Percentiles rank a stretch among this genome's conserved stretches.
phyloP scores from a whole-genome alignment of 2,329 filamentous ascomycete species.

The Coniochaeta sp. region DNA sequence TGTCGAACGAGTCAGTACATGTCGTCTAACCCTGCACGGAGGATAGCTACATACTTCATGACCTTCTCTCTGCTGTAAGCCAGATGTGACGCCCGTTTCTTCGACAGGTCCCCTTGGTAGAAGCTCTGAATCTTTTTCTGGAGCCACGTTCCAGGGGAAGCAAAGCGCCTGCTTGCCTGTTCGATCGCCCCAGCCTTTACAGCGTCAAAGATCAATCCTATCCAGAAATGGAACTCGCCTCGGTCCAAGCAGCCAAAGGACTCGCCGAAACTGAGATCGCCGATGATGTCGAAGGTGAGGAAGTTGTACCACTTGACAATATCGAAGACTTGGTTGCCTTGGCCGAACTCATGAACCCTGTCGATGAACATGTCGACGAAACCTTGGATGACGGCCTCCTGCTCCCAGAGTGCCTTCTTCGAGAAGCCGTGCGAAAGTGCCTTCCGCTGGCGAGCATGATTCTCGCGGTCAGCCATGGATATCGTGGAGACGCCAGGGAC shows the following conservation, averaged over 20 bases:
- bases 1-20: not conserved
- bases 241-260: conserved; percentile 30
- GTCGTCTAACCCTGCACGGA: not conserved
- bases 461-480: conserved; percentile 16
- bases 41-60: conserved; percentile 2
- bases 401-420: conserved; percentile 17
- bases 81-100: conserved; percentile 6
- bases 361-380: conserved; percentile 21
- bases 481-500: conserved; percentile 15
- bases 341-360: conserved; percentile 11
- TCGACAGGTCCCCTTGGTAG: conserved; percentile 3
- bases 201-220: conserved; percentile 16
- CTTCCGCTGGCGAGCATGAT: conserved; percentile 25
- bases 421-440: conserved; percentile 17
- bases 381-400: conserved; percentile 21
- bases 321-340: conserved; percentile 5
- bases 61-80: conserved; percentile 7
- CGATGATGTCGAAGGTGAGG: conserved; percentile 33
- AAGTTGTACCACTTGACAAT: conserved; percentile 16
- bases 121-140: conserved; percentile 5
- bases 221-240: conserved; percentile 21
- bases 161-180: not conserved
- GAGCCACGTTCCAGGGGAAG: conserved; percentile 4
- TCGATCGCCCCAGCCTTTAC: conserved; percentile 14
- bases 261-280: conserved; percentile 38